Evolutionary conservation across 2,329 filamentous ascomycete genomes (phyloP).

Genomic region (Cercospora citrullina): DNA sequence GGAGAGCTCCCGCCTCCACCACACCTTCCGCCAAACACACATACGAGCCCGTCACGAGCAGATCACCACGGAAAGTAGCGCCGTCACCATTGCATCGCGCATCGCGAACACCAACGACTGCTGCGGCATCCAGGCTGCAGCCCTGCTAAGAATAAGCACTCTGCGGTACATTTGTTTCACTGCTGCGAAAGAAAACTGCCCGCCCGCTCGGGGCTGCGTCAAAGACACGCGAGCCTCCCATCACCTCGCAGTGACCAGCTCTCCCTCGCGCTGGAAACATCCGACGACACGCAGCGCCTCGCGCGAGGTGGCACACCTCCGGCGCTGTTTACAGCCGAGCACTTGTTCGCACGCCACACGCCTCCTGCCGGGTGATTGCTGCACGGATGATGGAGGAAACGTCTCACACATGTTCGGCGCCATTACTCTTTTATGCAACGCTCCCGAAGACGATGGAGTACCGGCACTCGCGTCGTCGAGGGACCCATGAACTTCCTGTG

Average conservation of each 20-base stretch:
- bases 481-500: constrained; percentile 7
- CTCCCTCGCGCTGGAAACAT: not conserved
- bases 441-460: constrained; percentile 10
- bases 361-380: not conserved
- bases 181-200: not conserved
- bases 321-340: not conserved
- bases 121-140: not conserved
- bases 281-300: not conserved
- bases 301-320: not conserved
- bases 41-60: not conserved
- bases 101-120: not conserved
- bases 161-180: not conserved
- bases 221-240: not conserved
- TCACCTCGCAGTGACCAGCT: not conserved
- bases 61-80: not conserved
- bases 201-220: not conserved
- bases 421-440: constrained; percentile 15
- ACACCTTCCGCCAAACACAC: not conserved
- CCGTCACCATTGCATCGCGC: not conserved
- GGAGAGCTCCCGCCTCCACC: not conserved
- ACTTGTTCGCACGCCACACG: not conserved
- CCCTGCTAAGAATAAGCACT: not conserved
- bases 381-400: not conserved
- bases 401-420: constrained; percentile 10
- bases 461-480: constrained; percentile 10